These are phyloP conservation scores for Leavenworthia alabamica DNA, from an alignment of 345 rosid genomes.

Conservation along the genomic window DNA sequence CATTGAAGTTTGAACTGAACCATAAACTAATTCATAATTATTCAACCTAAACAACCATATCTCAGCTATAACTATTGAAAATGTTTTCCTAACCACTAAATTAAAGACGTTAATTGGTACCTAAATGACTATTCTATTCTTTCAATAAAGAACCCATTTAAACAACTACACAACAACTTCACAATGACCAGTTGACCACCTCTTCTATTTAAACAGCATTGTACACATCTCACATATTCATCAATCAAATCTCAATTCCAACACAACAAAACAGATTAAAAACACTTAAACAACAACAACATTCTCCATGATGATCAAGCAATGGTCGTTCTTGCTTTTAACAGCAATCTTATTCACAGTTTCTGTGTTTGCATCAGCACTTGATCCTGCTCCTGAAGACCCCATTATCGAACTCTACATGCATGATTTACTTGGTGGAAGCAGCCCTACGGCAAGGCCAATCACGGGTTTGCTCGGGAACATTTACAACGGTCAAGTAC, in stretches of 20 bases:
- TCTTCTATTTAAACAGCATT: slow-evolving; percentile 41
- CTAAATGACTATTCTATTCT: too few relatives aligned
- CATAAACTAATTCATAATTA: slow-evolving; percentile 15
- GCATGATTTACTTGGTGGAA: slow-evolving; percentile 89
- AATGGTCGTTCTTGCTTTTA: slow-evolving; percentile 27
- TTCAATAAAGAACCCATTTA: slow-evolving; percentile 20
- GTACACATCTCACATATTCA: slow-evolving; percentile 19
- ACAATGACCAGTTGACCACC: slow-evolving; percentile 28
- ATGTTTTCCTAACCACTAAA: neutral
- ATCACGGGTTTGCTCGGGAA: slow-evolving; percentile 81
- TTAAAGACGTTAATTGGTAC: too few relatives aligned
- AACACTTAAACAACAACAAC: neutral
- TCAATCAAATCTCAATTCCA: slow-evolving; percentile 20
- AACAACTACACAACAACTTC: slow-evolving; percentile 57
- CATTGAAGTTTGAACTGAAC: neutral
- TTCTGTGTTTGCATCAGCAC: slow-evolving; percentile 34
- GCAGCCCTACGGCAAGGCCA: slow-evolving; percentile 80
- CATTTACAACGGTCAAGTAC: slow-evolving; percentile 87
- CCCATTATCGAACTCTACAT: slow-evolving; percentile 62
- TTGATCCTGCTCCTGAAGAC: slow-evolving; percentile 34
- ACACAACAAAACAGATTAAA: too few relatives aligned
- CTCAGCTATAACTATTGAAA: neutral
- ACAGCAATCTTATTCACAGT: slow-evolving; percentile 32
- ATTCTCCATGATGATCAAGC: slow-evolving; percentile 39
- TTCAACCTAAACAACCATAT: slow-evolving; percentile 24